Evolutionary conservation across 176 grass and related monocot genomes (phyloP), one percentile per base, ranked within the genome.

Genomic region (Triticum timopheevii): DNA sequence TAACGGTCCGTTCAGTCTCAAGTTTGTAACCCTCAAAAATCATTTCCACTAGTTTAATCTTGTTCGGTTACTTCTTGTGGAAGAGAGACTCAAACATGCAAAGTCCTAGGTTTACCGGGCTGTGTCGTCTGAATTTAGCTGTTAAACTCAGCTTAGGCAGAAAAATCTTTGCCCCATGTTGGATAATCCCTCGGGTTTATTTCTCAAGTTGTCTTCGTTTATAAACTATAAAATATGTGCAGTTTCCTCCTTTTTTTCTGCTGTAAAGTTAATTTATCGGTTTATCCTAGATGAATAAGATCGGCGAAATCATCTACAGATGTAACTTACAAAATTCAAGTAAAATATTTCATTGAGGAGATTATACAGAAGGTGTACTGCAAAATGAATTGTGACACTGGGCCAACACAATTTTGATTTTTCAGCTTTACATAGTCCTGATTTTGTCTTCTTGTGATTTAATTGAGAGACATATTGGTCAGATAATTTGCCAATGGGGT

Each of bases 1-100:
- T 49, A 49, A 15, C 45, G 4, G 24, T 77, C 19, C 13, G 12
- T 72, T 65, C n/a, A 33, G n/a, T 7, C 45, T 73, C 9, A 34
- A 6, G 73, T 65, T 71, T 25, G 44, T 50, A 42, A 25, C 44
- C 38, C 17, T 4, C 38, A 4, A 50, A 47, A 33, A 5, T 3
- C 19, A 24, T 17, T 24, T 65, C 24, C 36, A 28, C 11, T 89
- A 84, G 23, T 77, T 54, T 85, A 69, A 34, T 34, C n/a, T 89
- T 56, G 42, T 83, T 15, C 63, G 65, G 47, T 39, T 10, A 16
- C 19, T 23, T 73, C 4, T 4, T 25, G 19, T 28, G 33, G 44
- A 61, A 23, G 47, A n/a, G 19, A 13, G 5, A 24, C 30, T 56
- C 8, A 10, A 54, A 33, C 75, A 31, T 16, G 20, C 20, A 15